Base-by-base conservation (phyloP, 441 rosid genomes). In the Arabidopsis lyrata region DNA sequence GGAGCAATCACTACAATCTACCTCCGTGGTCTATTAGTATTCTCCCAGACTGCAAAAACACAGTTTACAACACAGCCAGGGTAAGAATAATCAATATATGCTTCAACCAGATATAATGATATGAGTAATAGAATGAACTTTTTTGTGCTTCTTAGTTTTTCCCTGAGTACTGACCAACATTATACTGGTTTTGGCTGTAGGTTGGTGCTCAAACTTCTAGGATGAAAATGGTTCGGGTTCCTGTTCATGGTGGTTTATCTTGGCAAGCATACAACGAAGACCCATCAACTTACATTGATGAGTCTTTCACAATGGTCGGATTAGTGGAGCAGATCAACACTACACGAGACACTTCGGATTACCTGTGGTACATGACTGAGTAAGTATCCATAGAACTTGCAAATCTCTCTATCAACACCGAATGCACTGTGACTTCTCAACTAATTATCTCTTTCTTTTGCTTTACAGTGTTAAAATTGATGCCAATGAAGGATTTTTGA, bases 21-120 rank as follows among this genome's bases (percentile, higher is more conserved):
- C 99, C 99, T 73, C 97, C 99, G 6, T 96, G 99, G 99, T 93
- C 99, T 70, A 83, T 96, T 66, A 96, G 99, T 83, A 89, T 96
- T 75, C 96, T 96, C 68, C 99, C 98, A 7, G 99, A 93, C 83
- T 96, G 98, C 93, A 88, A 91, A 87, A 93, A 90, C 83, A 93
- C 97, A 2, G 96, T 87, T 49, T 96, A 91, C 85, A 96, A 96
- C 85, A 91, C 99, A 41, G 99, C 97, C 73, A 85, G 95, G 91
- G 99, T 93, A 73, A 85, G 86, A 67, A 73, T 38, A 34, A 49
- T 49, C 60, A 29, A n/a, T 3, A 14, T 24, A 49, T 54, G n/a
- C 44, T 59, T 59, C 48, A 3, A 10, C 35, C 18, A 5, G 6
- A 32, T 15, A 61, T 68, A 38, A 53, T 38, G 16, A 59, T 67